phyloP scores from a whole-genome alignment of 371 early-diverging fungal species.

The Dinochytrium kinnereticum region DNA sequence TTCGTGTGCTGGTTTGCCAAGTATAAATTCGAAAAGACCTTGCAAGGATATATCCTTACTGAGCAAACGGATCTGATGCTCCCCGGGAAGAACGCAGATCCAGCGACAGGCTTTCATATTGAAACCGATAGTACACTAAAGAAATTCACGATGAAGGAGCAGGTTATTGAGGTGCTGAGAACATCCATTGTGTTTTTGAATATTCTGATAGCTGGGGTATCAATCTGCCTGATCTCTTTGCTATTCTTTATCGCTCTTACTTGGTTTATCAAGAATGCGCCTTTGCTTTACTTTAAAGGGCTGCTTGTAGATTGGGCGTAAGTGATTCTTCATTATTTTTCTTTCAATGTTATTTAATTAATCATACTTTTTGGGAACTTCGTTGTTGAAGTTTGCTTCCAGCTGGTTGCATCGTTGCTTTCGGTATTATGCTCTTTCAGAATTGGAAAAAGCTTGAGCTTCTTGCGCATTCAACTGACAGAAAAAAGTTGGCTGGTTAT shows the following conservation, averaged over 20 bases:
- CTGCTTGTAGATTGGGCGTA: neutral
- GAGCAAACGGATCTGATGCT: too few relatives aligned
- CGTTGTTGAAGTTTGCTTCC: neutral
- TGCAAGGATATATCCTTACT: too few relatives aligned
- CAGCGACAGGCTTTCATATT: too few relatives aligned
- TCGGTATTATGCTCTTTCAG: neutral
- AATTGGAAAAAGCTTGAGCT: neutral
- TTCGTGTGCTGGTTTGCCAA: neutral
- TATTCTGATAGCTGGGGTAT: neutral
- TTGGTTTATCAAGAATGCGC: neutral
- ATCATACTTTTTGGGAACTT: neutral
- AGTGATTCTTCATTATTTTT: neutral
- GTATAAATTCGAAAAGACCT: neutral
- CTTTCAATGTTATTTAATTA: neutral
- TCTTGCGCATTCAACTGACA: too few relatives aligned
- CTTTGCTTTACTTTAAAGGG: neutral
- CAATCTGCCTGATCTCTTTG: neutral
- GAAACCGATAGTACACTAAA: too few relatives aligned
- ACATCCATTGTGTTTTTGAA: neutral
- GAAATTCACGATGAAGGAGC: neutral
- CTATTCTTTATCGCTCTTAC: neutral
- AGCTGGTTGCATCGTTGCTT: neutral
- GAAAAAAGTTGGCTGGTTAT: too few relatives aligned
- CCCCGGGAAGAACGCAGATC: too few relatives aligned
- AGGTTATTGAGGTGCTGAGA: neutral